Evolutionary conservation across 139 green algal genomes (phyloP), one percentile per base, ranked within the genome.

Genomic region (Raphidocelis subcapitata): DNA sequence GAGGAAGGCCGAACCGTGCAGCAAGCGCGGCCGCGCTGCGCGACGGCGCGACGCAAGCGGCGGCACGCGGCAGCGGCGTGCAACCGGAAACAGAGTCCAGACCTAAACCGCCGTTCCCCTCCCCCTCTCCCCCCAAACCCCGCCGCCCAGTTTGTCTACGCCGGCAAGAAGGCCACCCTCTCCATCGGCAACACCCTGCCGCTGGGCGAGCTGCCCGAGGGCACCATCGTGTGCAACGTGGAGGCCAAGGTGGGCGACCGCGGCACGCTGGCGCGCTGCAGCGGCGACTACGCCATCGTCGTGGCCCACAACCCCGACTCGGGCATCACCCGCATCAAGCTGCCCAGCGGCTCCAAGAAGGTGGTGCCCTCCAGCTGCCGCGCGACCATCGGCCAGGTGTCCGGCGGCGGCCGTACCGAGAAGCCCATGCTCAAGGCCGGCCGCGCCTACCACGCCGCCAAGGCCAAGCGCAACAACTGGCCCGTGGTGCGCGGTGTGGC

Each of bases 371-470:
- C 77, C 77, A 78, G 79, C 2, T 98, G 94, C 93, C 90, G 96
- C 68, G 96, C 87, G 15, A 98, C 92, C 67, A 82, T 99, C 16
- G 96, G 96, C 72, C 95, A 99, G 86, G 93, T 99, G 14, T 88
- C 96, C 44, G 96, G 96, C 79, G 96, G 96, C 79, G 96, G 96
- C 54, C 91, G 96, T 61, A 99, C 94, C 21, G 96, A 99, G 89
- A 99, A 99, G 95, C 96, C 96, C 49, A 92, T 99, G 93, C 89
- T 99, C 35, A 99, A 99, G 93, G 96, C 95, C 26, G 96, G 96
- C 67, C 86, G 87, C 71, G 82, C 87, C 47, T 98, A 97, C 90
- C 91, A 96, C 85, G 98, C 98, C 88, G 98, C 96, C 95, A 93
- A 91, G 79, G 94, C 91, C 52, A 98, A 98, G 93, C 89, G 93